Conservation (phyloP, 371 early-diverging fungal genomes). For the Mucor circinelloides region DNA sequence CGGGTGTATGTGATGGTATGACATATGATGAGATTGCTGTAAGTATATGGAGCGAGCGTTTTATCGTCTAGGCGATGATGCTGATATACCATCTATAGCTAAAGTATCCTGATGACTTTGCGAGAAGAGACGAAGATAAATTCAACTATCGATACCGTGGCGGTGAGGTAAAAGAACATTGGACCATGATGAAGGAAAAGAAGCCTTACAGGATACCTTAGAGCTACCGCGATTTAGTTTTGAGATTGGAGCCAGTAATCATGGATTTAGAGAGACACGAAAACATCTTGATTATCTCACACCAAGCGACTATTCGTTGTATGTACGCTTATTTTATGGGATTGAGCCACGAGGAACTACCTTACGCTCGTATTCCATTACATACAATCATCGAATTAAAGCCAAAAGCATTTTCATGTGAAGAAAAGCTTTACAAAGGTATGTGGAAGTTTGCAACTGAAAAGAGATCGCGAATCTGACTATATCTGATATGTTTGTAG, state of each 20-base stretch:
- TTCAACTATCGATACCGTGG: slow-evolving; percentile 92
- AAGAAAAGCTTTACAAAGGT: slow-evolving; percentile 82
- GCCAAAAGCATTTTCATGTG: slow-evolving; percentile 93
- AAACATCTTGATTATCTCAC: slow-evolving; percentile 94
- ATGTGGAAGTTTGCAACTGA: not conserved
- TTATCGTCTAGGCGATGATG: not conserved
- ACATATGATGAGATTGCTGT: slow-evolving; percentile 97
- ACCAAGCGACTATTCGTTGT: slow-evolving; percentile 93
- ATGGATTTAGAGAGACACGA: slow-evolving; percentile 97
- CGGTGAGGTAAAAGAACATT: slow-evolving; percentile 70
- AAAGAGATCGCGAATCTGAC: not conserved
- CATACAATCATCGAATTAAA: slow-evolving; percentile 95
- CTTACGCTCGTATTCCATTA: slow-evolving; percentile 95
- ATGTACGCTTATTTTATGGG: slow-evolving; percentile 95
- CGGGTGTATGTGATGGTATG: slow-evolving; percentile 97
- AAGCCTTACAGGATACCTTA: not conserved
- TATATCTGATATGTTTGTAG: slow-evolving; percentile 19
- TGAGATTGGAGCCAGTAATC: slow-evolving; percentile 77
- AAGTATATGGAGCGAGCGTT: not conserved
- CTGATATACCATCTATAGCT: slow-evolving; percentile 28
- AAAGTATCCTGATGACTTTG: slow-evolving; percentile 84
- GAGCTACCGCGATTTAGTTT: slow-evolving; percentile 78
- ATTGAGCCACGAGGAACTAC: slow-evolving; percentile 87
- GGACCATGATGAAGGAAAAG: not conserved
- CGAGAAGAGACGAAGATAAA: slow-evolving; percentile 93